Base-by-base conservation (phyloP, 495 filamentous ascomycete species). In the Annulohypoxylon maeteangense region DNA sequence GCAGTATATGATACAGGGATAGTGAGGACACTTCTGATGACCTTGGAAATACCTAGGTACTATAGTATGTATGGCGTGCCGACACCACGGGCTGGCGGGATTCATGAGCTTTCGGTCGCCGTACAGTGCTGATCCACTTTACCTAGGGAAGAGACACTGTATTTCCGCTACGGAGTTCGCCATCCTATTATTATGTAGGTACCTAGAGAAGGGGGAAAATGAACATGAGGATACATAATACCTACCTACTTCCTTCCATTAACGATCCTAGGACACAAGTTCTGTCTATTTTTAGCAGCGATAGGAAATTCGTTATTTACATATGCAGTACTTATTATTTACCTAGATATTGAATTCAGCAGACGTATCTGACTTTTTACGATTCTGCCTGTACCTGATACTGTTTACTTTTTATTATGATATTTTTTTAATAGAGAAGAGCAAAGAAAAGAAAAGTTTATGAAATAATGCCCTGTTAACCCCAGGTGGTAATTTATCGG, bases 241-340 rank as follows among this genome's bases (percentile, higher is more conserved):
- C n/a, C n/a, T n/a, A n/a, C n/a, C n/a, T 54, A n/a, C 50, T 62
- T 62, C 47, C 54, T 65, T 57, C 32, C 50, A 34, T 20, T 54
- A 16, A 31, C 27, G 11, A 10, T 25, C 36, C 34, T 40, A n/a
- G 18, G 11, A 40, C 22, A 20, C 7, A 16, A 7, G 20, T 40
- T 40, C 27, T 11, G 36, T 25, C 16, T 56, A 56, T 56, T 29
- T 56, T 56, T 56, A 56, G 31, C 7, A 56, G 10, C 7, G 12
- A 18, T 10, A 36, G 12, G 0, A 38, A n/a, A 20, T 12, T 16
- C 14, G 42, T 4, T 22, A 18, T n/a, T n/a, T n/a, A n/a, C n/a
- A n/a, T n/a, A n/a, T n/a, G n/a, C n/a, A n/a, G n/a, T 36, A 10
- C 32, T n/a, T 36, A 7, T 36, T 11, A 36, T 36, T 8, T 36